Conservation (phyloP, 805 yeast species). For the Hanseniaspora pseudoguilliermondii region DNA sequence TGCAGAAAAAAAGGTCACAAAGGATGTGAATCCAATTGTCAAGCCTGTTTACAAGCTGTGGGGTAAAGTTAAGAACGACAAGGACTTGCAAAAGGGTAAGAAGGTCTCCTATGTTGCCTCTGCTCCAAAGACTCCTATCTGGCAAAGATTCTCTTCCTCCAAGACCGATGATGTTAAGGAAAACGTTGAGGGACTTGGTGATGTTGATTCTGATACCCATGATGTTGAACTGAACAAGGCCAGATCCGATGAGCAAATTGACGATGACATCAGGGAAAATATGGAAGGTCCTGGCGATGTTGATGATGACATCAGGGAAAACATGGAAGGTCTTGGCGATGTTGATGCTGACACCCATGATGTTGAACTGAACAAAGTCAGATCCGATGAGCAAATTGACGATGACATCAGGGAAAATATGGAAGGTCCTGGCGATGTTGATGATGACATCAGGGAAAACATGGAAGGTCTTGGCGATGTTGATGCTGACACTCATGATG, state of each 20-base stretch:
- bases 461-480: not conserved
- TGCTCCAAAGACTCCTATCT: conserved; percentile 4
- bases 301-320: not conserved
- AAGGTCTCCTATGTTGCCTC: not conserved
- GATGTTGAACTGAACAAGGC: not conserved
- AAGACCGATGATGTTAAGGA: not conserved
- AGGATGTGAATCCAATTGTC: conserved; percentile 1
- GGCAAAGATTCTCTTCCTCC: not conserved
- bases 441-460: not conserved
- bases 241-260: not conserved
- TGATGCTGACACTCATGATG: not conserved
- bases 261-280: not conserved
- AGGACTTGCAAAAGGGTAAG: conserved; percentile 3
- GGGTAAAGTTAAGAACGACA: conserved; percentile 3
- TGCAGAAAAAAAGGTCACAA: not conserved
- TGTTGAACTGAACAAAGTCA: not conserved
- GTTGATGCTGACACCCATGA: not conserved
- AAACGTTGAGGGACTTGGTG: not conserved
- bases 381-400: not conserved
- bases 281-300: not conserved
- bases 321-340: not conserved
- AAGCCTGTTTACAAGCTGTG: conserved; percentile 7
- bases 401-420: not conserved
- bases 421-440: not conserved
- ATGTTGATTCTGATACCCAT: not conserved